phyloP scores from a whole-genome alignment of 2,329 filamentous ascomycete genomes.

The Zymoseptoria tritici region DNA sequence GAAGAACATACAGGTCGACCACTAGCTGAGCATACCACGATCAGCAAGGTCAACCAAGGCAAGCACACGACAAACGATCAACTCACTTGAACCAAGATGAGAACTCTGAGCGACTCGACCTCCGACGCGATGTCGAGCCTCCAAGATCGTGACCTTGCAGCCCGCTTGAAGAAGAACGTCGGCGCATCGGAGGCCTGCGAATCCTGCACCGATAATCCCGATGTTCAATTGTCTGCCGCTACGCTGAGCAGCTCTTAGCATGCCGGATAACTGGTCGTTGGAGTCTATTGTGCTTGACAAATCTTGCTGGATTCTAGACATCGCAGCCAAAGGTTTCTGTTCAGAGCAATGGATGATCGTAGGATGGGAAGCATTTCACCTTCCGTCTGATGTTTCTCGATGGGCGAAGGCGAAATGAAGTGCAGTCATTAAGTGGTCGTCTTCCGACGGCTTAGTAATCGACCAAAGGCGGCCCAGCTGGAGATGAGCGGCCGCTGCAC shows the following conservation, averaged over 20 bases:
- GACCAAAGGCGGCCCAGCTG: too few species aligned
- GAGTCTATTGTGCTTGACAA: neutral
- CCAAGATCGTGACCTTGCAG: slow-evolving; percentile 60
- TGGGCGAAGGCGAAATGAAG: too few species aligned
- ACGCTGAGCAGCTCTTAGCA: slow-evolving; percentile 6
- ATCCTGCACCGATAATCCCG: slow-evolving; percentile 62
- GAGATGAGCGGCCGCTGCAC: too few species aligned
- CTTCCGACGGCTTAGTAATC: too few species aligned
- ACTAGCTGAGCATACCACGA: neutral
- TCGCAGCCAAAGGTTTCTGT: neutral
- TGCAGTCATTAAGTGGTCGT: too few species aligned
- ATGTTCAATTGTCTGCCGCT: slow-evolving; percentile 30
- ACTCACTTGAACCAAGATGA: slow-evolving; percentile 34
- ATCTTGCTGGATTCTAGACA: slow-evolving; percentile 3
- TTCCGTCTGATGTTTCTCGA: too few species aligned
- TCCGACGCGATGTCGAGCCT: slow-evolving; percentile 60
- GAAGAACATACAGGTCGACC: slow-evolving; percentile 3
- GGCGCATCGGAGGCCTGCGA: slow-evolving; percentile 64
- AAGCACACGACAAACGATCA: neutral
- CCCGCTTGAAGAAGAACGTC: slow-evolving; percentile 59
- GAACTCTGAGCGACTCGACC: slow-evolving; percentile 48
- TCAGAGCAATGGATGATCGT: too few species aligned
- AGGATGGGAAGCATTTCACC: neutral
- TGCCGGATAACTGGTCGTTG: slow-evolving; percentile 1
- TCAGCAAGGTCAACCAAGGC: neutral